Evolutionary conservation across 805 yeast species (phyloP).

Genomic region (Ogataea allantospora): DNA sequence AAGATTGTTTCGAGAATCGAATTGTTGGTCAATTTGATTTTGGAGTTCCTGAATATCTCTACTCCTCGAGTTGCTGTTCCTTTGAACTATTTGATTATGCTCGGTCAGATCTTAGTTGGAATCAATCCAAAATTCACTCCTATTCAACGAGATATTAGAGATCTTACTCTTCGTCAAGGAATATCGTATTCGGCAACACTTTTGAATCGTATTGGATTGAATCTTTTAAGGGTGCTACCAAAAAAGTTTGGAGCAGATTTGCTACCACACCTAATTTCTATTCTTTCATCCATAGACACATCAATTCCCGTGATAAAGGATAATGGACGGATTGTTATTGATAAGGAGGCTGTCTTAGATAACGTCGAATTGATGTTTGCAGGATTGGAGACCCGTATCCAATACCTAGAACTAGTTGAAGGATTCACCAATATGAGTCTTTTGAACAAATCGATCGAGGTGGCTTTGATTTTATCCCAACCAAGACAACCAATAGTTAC

Average conservation of each 20-base stretch:
- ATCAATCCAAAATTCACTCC: slow-evolving; percentile 55
- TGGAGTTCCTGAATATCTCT: slow-evolving; percentile 46
- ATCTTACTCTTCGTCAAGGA: slow-evolving; percentile 43
- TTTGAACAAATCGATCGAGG: slow-evolving; percentile 57
- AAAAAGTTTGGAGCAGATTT: slow-evolving; percentile 36
- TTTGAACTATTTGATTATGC: slow-evolving; percentile 50
- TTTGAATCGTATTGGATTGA: slow-evolving; percentile 46
- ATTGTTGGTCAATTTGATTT: slow-evolving; percentile 44
- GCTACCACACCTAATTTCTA: slow-evolving; percentile 46
- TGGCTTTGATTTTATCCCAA: slow-evolving; percentile 46
- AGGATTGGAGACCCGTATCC: slow-evolving; percentile 31
- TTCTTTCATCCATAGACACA: slow-evolving; percentile 55
- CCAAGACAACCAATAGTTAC: slow-evolving; percentile 33
- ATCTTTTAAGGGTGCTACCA: slow-evolving; percentile 39
- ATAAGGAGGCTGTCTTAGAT: slow-evolving; percentile 32
- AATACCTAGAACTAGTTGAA: slow-evolving; percentile 24
- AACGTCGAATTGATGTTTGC: slow-evolving; percentile 31
- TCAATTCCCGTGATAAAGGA: slow-evolving; percentile 51
- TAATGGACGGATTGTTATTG: slow-evolving; percentile 40
- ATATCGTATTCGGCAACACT: slow-evolving; percentile 43
- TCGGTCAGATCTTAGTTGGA: slow-evolving; percentile 54
- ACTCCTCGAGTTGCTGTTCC: slow-evolving; percentile 58
- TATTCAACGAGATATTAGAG: slow-evolving; percentile 59
- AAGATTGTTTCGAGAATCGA: slow-evolving; percentile 51
- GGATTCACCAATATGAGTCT: slow-evolving; percentile 46